phyloP scores from a whole-genome alignment of 306 rosid species.

The Cajanus cajan region DNA sequence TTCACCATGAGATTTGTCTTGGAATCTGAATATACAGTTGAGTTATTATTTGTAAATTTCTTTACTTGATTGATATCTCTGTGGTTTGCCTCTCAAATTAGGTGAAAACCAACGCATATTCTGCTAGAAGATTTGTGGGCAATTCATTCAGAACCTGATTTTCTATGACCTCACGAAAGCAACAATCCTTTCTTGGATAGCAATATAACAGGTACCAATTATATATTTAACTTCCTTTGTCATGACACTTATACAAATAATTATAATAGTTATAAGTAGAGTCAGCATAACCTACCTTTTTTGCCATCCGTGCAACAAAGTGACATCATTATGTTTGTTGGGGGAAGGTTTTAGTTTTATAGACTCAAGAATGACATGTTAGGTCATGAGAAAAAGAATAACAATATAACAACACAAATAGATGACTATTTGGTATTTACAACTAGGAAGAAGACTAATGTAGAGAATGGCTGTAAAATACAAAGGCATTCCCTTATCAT shows the following conservation, averaged over 20 bases:
- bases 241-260: constrained; percentile 8
- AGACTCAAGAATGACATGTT: too few species aligned
- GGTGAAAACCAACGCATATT: constrained; percentile 93
- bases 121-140: constrained; percentile 96
- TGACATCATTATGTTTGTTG: too few species aligned
- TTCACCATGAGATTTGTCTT: not conserved
- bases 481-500: too few species aligned
- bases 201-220: constrained; percentile 70
- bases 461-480: too few species aligned
- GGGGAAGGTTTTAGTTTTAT: too few species aligned
- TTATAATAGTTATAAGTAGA: too few species aligned
- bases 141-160: constrained; percentile 74
- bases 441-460: too few species aligned
- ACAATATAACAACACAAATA: too few species aligned
- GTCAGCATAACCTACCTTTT: too few species aligned
- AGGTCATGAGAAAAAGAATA: too few species aligned
- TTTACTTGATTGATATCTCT: not conserved
- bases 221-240: constrained; percentile 23
- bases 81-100: constrained; percentile 26
- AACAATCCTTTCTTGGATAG: constrained; percentile 79
- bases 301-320: too few species aligned
- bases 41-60: not conserved
- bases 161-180: constrained; percentile 83
- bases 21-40: not conserved
- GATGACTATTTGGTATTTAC: too few species aligned